A percentile compares a stretch with the other conserved stretches of the same genome.
Conservation (phyloP, 768 basidiomycete genomes). For the Nidula microcarpa region DNA sequence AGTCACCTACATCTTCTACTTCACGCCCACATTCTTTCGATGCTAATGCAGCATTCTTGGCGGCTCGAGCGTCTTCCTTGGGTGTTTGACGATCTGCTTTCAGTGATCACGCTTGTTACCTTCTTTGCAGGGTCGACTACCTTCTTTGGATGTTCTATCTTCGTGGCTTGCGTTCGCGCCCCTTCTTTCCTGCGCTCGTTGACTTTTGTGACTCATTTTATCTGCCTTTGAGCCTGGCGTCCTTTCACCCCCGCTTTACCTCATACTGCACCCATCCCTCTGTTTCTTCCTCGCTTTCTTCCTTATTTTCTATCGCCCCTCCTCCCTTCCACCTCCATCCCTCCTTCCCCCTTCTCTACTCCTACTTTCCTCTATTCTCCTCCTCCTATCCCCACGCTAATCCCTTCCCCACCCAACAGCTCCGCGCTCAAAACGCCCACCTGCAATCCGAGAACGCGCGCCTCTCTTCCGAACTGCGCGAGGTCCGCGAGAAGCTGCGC, state of each 20-base stretch:
- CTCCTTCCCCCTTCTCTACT: neutral
- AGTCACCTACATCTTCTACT: too few relatives aligned
- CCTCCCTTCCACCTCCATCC: neutral
- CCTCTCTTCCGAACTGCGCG: conserved; percentile 66
- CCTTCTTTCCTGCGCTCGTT: too few relatives aligned
- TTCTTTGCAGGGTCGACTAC: too few relatives aligned
- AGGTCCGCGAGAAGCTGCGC: conserved; percentile 78
- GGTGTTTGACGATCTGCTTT: neutral
- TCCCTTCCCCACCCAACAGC: neutral
- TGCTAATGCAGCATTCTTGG: too few relatives aligned
- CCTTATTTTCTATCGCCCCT: neutral
- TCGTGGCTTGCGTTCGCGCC: too few relatives aligned
- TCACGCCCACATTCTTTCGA: too few relatives aligned
- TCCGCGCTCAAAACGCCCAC: neutral
- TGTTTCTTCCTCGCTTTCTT: neutral
- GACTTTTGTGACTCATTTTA: neutral
- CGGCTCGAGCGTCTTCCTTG: conserved; percentile 1
- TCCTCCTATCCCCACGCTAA: conserved; percentile 1
- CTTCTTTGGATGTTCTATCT: too few relatives aligned
- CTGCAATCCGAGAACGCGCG: conserved; percentile 57
- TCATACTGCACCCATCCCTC: neutral
- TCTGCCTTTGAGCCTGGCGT: neutral
- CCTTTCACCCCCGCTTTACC: neutral
- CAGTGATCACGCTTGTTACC: too few relatives aligned
- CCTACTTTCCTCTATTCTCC: neutral